Evolutionary conservation across 1,139 yeast genomes (phyloP).

Genomic region (Suhomyces coccinellae): DNA sequence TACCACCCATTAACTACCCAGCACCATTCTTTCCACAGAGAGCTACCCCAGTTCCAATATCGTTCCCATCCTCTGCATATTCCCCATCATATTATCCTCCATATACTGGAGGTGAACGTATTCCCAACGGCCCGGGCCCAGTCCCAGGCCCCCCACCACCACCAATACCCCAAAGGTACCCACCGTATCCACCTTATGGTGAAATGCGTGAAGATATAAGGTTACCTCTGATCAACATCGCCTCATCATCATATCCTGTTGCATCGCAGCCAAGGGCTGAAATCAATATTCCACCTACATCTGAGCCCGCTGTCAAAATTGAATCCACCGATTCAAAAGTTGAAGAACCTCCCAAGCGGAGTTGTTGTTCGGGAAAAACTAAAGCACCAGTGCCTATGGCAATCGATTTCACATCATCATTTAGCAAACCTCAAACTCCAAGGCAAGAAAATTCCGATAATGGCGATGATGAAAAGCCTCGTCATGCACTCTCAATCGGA

Average conservation of each 20-base stretch:
- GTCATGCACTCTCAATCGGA: slow-evolving; percentile 33
- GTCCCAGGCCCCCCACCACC: slow-evolving; percentile 42
- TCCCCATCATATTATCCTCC: slow-evolving; percentile 37
- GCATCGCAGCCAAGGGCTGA: neutral
- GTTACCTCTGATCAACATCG: slow-evolving; percentile 7
- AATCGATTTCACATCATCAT: slow-evolving; percentile 33
- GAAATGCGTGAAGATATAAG: slow-evolving; percentile 2
- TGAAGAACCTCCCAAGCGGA: neutral
- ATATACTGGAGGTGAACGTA: slow-evolving; percentile 35
- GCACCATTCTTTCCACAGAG: slow-evolving; percentile 4
- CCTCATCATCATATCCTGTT: neutral
- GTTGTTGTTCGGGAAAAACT: slow-evolving; percentile 2
- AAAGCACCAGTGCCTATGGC: slow-evolving; percentile 24
- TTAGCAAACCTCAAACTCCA: slow-evolving; percentile 7
- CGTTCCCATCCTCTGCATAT: slow-evolving; percentile 7
- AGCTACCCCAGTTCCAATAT: slow-evolving; percentile 6
- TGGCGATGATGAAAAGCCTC: slow-evolving; percentile 15
- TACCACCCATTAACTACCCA: slow-evolving; percentile 8
- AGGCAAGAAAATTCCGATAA: slow-evolving; percentile 12
- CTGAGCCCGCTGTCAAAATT: neutral
- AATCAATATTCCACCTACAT: neutral
- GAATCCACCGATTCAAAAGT: neutral
- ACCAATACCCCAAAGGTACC: slow-evolving; percentile 18
- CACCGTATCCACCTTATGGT: slow-evolving; percentile 1
- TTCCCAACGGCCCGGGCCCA: slow-evolving; percentile 51